Conservation (phyloP, 257 asterid genomes). For the Rehmannia glutinosa region DNA sequence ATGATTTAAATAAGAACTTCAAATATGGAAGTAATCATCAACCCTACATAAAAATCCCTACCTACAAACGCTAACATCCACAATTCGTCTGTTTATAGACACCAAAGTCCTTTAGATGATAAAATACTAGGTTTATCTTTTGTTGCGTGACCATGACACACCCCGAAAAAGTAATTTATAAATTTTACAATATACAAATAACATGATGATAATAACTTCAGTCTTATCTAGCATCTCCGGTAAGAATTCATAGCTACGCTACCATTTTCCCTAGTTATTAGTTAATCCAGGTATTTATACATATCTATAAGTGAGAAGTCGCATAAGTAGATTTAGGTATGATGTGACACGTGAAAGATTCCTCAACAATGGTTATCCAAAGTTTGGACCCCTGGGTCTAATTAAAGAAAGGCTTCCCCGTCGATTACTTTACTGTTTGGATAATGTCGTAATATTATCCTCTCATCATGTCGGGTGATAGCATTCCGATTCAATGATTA, state of each 20-base stretch:
- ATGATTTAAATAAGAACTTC: neutral
- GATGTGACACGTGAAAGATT: neutral
- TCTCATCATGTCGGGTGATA: no score
- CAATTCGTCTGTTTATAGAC: neutral
- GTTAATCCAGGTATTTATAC: neutral
- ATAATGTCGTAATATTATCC: no score
- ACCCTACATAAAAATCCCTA: neutral
- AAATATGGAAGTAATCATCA: neutral
- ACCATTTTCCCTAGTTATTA: neutral
- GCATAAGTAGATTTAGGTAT: neutral
- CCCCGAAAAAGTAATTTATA: neutral
- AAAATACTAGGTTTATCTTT: neutral
- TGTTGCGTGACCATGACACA: neutral
- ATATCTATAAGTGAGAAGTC: neutral
- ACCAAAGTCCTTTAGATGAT: neutral
- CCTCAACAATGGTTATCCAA: neutral
- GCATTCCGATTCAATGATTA: no score
- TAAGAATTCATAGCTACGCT: neutral
- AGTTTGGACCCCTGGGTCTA: neutral
- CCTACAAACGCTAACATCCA: neutral
- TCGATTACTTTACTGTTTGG: no score
- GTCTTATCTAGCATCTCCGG: neutral
- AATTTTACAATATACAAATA: neutral
- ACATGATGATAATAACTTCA: neutral
- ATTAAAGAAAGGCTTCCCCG: no score